These are phyloP conservation scores for Secale cereale DNA, from an alignment of 176 grass and related monocot genomes.

Conservation along the genomic window DNA sequence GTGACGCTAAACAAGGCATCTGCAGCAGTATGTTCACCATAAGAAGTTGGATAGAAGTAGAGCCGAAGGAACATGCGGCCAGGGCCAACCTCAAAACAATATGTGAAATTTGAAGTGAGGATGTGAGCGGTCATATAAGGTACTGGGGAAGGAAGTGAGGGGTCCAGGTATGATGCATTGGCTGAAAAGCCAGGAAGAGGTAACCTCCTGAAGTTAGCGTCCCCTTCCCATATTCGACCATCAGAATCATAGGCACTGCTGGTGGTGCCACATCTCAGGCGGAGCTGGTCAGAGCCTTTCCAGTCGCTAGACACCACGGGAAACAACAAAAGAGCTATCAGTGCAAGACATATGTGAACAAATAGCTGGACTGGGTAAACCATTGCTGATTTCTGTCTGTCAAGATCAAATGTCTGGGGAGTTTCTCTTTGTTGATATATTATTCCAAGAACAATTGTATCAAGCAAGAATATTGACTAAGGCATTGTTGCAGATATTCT, in stretches of 20 bases:
- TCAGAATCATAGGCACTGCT: neutral
- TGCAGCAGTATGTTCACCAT: neutral
- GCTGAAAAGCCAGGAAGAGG: neutral
- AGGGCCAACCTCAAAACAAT: conserved; percentile 16
- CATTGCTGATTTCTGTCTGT: neutral
- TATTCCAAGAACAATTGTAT: neutral
- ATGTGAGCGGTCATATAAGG: conserved; percentile 10
- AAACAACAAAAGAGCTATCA: neutral
- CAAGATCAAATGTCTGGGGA: neutral
- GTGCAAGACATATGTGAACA: neutral
- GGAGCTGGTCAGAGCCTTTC: conserved; percentile 9
- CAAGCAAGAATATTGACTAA: neutral
- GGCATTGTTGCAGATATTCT: neutral
- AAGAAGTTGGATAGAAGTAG: conserved; percentile 48
- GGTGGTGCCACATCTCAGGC: conserved; percentile 40
- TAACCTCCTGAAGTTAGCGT: conserved; percentile 1
- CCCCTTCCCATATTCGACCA: conserved; percentile 29
- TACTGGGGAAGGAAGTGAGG: neutral
- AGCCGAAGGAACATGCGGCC: conserved; percentile 42
- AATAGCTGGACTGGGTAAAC: neutral
- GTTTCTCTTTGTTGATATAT: neutral
- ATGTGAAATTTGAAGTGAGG: conserved; percentile 37
- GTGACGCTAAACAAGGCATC: conserved; percentile 34
- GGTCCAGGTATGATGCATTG: neutral
- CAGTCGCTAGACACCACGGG: neutral